Percentiles rank a stretch among this genome's conserved stretches.
phyloP scores from a whole-genome alignment of 306 rosid genomes.

The Pyrus pyrifolia region DNA sequence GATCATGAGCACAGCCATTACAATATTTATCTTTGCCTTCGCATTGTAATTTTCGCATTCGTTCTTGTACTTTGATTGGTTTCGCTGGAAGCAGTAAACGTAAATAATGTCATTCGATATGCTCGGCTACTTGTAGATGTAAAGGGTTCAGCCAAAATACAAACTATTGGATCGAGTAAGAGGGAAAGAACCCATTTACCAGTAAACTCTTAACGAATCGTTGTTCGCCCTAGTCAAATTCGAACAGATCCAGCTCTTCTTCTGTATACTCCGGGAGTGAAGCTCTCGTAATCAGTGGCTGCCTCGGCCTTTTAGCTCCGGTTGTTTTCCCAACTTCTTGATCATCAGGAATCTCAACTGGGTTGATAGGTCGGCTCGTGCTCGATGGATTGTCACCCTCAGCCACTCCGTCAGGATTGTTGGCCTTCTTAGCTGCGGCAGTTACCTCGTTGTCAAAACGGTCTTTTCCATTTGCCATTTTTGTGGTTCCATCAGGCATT shows the following conservation, averaged over 20 bases:
- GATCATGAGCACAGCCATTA: background rate
- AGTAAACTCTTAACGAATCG: background rate
- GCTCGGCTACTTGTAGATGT: background rate
- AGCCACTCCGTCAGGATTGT: slow-evolving; percentile 9
- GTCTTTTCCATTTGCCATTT: slow-evolving; percentile 5
- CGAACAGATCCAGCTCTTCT: slow-evolving; percentile 74
- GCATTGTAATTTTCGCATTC: background rate
- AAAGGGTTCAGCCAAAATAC: no score
- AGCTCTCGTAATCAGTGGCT: slow-evolving; percentile 17
- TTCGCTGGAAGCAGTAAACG: background rate
- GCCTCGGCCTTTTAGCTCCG: slow-evolving; percentile 14
- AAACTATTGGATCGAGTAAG: no score
- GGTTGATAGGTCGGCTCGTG: background rate
- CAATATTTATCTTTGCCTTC: background rate
- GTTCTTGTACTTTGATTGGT: background rate
- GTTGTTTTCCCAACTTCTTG: slow-evolving; percentile 14
- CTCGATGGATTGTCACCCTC: background rate
- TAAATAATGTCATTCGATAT: no score
- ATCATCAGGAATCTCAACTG: slow-evolving; percentile 10
- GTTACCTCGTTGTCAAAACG: slow-evolving; percentile 7
- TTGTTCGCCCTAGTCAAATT: background rate
- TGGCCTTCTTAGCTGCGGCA: background rate
- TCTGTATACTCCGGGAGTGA: slow-evolving; percentile 71
- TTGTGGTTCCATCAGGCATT: background rate
- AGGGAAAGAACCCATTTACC: background rate